These are phyloP conservation scores for Mycena indigotica DNA, from an alignment of 768 basidiomycete genomes.

Conservation along the genomic window DNA sequence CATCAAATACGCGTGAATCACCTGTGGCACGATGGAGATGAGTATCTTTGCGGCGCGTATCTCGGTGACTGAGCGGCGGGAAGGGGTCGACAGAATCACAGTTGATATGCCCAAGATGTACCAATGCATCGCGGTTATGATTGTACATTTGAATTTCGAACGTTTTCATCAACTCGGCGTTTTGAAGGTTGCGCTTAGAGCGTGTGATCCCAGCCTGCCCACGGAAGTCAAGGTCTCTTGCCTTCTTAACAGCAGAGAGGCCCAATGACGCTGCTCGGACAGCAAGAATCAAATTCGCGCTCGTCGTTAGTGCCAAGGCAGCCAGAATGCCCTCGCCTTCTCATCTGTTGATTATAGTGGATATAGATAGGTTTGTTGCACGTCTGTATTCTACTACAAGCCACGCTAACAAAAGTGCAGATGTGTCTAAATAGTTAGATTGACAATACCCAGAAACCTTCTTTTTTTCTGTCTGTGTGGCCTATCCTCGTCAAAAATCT, in stretches of 20 bases:
- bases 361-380: too few relatives aligned
- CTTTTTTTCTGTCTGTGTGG: too few relatives aligned
- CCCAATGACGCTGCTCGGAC: constrained; percentile 1
- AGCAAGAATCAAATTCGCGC: background rate
- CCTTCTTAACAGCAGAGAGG: constrained; percentile 4
- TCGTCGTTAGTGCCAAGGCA: too few relatives aligned
- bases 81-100: constrained; percentile 1
- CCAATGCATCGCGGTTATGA: background rate
- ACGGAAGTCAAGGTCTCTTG: constrained; percentile 4
- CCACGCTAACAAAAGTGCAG: too few relatives aligned
- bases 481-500: too few relatives aligned
- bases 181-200: constrained; percentile 5
- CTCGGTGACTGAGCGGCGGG: constrained; percentile 1
- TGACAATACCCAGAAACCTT: too few relatives aligned
- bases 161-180: background rate
- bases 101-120: background rate
- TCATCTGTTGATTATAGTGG: too few relatives aligned
- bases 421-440: too few relatives aligned
- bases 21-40: constrained; percentile 10
- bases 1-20: constrained; percentile 11
- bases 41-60: constrained; percentile 12
- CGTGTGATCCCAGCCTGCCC: constrained; percentile 2
- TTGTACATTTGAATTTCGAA: constrained; percentile 3
- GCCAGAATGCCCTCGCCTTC: too few relatives aligned
- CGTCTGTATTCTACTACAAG: too few relatives aligned